Evolutionary conservation across 768 basidiomycete species (phyloP).

Genomic region (Mycena indigotica): DNA sequence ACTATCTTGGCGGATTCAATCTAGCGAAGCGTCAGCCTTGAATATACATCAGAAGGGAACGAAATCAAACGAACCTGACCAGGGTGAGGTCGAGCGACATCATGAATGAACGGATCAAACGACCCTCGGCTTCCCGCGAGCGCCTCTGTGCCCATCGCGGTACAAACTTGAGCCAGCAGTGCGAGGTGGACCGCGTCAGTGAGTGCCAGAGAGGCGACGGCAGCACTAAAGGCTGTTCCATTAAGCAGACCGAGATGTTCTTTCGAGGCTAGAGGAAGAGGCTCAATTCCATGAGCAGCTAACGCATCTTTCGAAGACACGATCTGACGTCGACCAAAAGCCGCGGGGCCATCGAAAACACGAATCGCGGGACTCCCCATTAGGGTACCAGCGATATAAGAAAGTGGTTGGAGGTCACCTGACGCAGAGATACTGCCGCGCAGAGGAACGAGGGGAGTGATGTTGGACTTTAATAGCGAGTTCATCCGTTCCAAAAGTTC

Average conservation of each 20-base stretch:
- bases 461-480: conserved; percentile 66
- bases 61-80: conserved; percentile 57
- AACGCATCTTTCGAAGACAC: conserved; percentile 62
- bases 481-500: conserved; percentile 80
- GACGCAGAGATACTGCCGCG: conserved; percentile 83
- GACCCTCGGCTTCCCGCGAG: conserved; percentile 71
- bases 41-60: background rate
- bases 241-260: conserved; percentile 83
- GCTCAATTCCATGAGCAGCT: conserved; percentile 57
- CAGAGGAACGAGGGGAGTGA: conserved; percentile 80
- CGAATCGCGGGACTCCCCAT: conserved; percentile 81
- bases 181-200: conserved; percentile 71
- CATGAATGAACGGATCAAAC: conserved; percentile 79
- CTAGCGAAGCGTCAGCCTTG: conserved; percentile 28
- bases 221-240: conserved; percentile 83
- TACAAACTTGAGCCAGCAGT: conserved; percentile 69
- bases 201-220: conserved; percentile 73
- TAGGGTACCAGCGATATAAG: conserved; percentile 80
- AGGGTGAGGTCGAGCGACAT: conserved; percentile 75
- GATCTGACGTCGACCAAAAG: conserved; percentile 52
- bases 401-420: conserved; percentile 80
- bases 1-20: conserved; percentile 75
- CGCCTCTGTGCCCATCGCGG: conserved; percentile 84
- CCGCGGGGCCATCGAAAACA: conserved; percentile 59
- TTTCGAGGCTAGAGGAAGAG: conserved; percentile 70